These are phyloP conservation scores for Waitea zeae DNA, from an alignment of 1,284 basidiomycete genomes.

Conservation along the genomic window DNA sequence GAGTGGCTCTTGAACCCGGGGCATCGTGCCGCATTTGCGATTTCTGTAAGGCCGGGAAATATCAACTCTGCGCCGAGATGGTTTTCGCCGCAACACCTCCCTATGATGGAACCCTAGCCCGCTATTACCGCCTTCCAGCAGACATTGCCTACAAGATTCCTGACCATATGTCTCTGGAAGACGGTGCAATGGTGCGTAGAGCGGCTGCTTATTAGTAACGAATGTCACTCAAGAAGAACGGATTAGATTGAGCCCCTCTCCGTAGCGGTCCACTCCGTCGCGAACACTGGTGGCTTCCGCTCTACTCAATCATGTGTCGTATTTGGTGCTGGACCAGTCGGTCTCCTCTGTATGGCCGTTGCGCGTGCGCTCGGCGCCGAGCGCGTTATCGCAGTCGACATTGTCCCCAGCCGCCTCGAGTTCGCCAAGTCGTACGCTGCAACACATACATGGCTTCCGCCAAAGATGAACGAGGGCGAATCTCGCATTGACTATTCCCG, in stretches of 20 bases:
- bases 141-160: constrained; percentile 65
- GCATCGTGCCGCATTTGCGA: constrained; percentile 31
- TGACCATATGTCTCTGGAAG: constrained; percentile 58
- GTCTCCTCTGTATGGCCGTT: constrained; percentile 83
- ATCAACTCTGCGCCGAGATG: constrained; percentile 55
- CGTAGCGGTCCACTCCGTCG: constrained; percentile 82
- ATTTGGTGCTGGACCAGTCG: constrained; percentile 85
- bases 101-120: constrained; percentile 72
- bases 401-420: constrained; percentile 64
- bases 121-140: constrained; percentile 64
- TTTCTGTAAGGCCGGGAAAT: neutral
- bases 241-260: constrained; percentile 93
- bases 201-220: neutral
- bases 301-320: constrained; percentile 57
- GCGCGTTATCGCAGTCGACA: constrained; percentile 74
- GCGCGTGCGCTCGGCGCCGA: constrained; percentile 78
- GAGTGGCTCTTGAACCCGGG: constrained; percentile 78
- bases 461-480: constrained; percentile 46
- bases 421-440: constrained; percentile 91
- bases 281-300: constrained; percentile 67
- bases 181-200: constrained; percentile 59
- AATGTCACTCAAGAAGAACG: constrained; percentile 24
- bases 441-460: constrained; percentile 65
- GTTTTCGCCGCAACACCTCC: constrained; percentile 83
- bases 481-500: constrained; percentile 47